Base-by-base conservation (phyloP, 345 rosid species). In the Theobroma cacao region DNA sequence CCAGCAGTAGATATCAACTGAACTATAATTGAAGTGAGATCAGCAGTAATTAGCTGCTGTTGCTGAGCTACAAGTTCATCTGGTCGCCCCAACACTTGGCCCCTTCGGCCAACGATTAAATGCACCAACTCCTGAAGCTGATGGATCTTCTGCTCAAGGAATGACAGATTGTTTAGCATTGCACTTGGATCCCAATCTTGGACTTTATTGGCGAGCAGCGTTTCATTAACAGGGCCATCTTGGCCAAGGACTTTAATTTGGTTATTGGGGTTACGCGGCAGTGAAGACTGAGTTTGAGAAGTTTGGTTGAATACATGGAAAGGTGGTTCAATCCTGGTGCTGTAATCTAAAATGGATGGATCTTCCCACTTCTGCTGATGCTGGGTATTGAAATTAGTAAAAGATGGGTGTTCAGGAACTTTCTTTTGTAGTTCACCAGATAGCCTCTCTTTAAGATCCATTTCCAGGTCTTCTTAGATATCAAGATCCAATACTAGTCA, bases 1-100 rank as follows among this genome's bases (percentile, higher is more conserved):
- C 98, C 98, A 5, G 98, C 97, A 43, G 99, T 89, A 26, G 99
- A 92, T 81, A 96, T 96, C 83, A 96, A 76, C 85, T 96, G 99
- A 73, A 91, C 93, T 45, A 94, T 94, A 68, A 96, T 92, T 0
- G 98, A 96, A 82, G 97, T 94, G 72, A 96, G 92, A 85, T 94
- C 97, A 12, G 98, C 88, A 14, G 95, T 91, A 38, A 96, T 77
- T 56, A 92, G 91, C 78, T 92, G 98, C 76, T 93, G 95, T 56
- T 89, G 91, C 85, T 95, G 99, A 71, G 89, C 80, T 59, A 79
- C 85, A 45, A 91, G 83, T 48, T 92, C 93, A 65, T 89, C 87
- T 0, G 87, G 89, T 58, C 82, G 88, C 55, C 90, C 90, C 36
- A 67, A 74, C 78, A 65, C 67, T 84, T 86, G 94, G 38, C 87